Conservation (phyloP, 129 eudicot genomes). For the Lactuca saligna region DNA sequence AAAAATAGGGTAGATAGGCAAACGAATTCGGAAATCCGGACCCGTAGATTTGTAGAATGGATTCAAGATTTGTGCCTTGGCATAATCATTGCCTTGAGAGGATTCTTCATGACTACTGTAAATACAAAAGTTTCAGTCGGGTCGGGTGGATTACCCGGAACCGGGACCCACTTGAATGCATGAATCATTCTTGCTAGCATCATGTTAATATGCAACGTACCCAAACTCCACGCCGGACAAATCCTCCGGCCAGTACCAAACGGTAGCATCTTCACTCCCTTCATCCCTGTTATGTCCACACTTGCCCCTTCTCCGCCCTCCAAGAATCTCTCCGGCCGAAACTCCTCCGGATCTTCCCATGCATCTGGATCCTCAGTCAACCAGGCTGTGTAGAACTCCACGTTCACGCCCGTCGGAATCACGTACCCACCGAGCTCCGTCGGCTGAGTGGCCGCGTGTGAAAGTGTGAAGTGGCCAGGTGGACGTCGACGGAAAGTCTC, state of each 20-base stretch:
- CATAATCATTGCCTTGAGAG: conserved; percentile 78
- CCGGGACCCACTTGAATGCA: conserved; percentile 79
- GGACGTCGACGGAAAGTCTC: conserved; percentile 91
- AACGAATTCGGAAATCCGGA: conserved; percentile 9
- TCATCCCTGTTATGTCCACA: conserved; percentile 79
- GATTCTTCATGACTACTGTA: conserved; percentile 85
- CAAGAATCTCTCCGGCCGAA: conserved; percentile 80
- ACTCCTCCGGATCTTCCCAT: conserved; percentile 72
- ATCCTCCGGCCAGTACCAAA: conserved; percentile 92
- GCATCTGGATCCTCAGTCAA: conserved; percentile 71
- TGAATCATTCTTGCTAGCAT: conserved; percentile 88
- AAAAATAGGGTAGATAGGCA: background rate
- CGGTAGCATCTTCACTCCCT: conserved; percentile 81
- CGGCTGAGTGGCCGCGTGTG: conserved; percentile 69
- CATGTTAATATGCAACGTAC: conserved; percentile 66
- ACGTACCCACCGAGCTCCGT: conserved; percentile 79
- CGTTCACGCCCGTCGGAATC: conserved; percentile 69
- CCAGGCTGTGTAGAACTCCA: conserved; percentile 95
- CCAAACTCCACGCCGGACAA: conserved; percentile 91
- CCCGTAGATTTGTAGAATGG: background rate
- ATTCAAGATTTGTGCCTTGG: conserved; percentile 44
- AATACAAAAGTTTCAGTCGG: conserved; percentile 95
- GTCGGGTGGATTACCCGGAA: conserved; percentile 77
- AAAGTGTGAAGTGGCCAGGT: conserved; percentile 82
- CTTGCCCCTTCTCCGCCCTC: conserved; percentile 82